Base-by-base conservation (phyloP, 1,139 yeast species). In the Sugiyamaella castrensis region DNA sequence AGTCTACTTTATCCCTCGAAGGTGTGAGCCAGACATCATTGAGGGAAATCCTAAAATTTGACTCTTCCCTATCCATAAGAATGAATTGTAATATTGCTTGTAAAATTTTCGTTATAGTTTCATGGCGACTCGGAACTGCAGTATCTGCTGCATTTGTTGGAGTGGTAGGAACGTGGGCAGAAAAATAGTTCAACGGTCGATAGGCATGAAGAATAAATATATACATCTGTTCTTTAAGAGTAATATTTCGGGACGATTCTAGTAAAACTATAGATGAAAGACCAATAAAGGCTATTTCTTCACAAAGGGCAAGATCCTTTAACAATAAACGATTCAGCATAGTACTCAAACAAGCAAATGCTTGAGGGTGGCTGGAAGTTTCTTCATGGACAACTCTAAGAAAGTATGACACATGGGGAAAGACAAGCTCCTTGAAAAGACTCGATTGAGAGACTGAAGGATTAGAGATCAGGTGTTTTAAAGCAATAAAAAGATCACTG, bases 141-240 rank as follows among this genome's bases (percentile, higher is more conserved):
- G 5, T 19, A 3, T 19, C 24, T 19, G 24, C 24, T 19, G 24
- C 24, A 19, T 19, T 5, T 19, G 24, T 19, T 19, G 24, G 24
- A 4, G 24, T 19, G 24, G 24, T 19, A 5, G 24, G 3, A 19
- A 19, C 5, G 24, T 19, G 24, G 12, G 36, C 19, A 13, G 37
- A 31, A 19, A 48, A 19, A 26, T 43, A 41, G 8, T 31, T 24
- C 32, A 54, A 32, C 2, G 52, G 51, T 19, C 46, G 30, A 30
- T 52, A 52, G 6, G 51, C 37, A 19, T 38, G 37, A 9, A 62
- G 45, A 2, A 54, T 52, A 47, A 64, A 64, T 10, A 63, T 36
- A 24, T 53, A 37, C 2, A 61, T 42, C 34, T 63, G 63, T 30
- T 61, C 64, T 39, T 50, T 55, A n/a, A 62, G 39, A 1, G 55